Conservation (phyloP, 2,329 filamentous ascomycete genomes). For the Curvularia verruculosa region DNA sequence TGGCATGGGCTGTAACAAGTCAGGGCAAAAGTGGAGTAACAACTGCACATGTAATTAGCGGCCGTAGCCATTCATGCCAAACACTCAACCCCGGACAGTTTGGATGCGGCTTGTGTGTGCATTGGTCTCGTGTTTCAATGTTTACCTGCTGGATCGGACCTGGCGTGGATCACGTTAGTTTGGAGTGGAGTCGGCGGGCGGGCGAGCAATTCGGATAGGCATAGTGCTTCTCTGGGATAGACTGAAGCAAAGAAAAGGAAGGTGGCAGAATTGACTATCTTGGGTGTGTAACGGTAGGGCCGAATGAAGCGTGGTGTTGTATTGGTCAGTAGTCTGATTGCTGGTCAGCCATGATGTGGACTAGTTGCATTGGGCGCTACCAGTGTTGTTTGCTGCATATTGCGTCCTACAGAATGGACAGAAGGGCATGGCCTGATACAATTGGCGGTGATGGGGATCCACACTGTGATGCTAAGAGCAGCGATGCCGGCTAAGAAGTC, state of each 20-base stretch:
- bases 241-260: background rate
- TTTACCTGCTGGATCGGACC: conserved; percentile 38
- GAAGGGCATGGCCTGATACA: background rate
- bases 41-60: conserved; percentile 38
- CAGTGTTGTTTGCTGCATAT: background rate
- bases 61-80: conserved; percentile 26
- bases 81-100: conserved; percentile 42
- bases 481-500: conserved; percentile 7
- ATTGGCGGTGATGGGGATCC: conserved; percentile 24
- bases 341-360: conserved; percentile 11
- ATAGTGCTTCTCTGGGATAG: background rate
- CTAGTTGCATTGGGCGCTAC: conserved; percentile 3
- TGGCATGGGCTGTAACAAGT: conserved; percentile 10
- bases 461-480: conserved; percentile 5
- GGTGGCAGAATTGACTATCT: conserved; percentile 12
- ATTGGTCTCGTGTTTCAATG: conserved; percentile 21
- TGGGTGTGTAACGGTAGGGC: conserved; percentile 17
- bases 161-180: conserved; percentile 12
- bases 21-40: conserved; percentile 15
- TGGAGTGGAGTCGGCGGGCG: conserved; percentile 3
- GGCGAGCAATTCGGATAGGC: conserved; percentile 1
- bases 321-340: conserved; percentile 14
- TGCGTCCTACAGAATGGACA: background rate
- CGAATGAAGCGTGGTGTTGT: conserved; percentile 7
- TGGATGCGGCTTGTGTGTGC: conserved; percentile 21